These are phyloP conservation scores for Saccharomyces hybrid DNA, from an alignment of 1,139 yeast species.

Conservation along the genomic window DNA sequence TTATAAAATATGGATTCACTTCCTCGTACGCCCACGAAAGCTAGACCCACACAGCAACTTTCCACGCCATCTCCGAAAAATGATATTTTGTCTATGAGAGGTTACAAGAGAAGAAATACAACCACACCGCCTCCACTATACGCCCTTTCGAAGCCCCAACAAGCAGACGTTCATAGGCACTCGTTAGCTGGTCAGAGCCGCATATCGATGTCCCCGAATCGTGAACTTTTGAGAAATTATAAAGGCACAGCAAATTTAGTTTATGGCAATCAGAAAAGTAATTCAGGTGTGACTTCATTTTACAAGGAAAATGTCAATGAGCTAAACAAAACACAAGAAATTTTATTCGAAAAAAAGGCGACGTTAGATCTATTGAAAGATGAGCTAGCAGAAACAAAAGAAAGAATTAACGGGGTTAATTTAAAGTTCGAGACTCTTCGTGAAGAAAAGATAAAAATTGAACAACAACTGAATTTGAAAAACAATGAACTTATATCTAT, in stretches of 20 bases:
- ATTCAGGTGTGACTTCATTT: slow-evolving; percentile 17
- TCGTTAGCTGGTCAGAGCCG: slow-evolving; percentile 1
- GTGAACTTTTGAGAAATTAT: neutral
- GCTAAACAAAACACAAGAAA: slow-evolving; percentile 25
- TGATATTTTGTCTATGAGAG: slow-evolving; percentile 3
- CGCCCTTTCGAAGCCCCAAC: slow-evolving; percentile 3
- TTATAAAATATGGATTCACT: slow-evolving; percentile 1
- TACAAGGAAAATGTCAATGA: slow-evolving; percentile 29
- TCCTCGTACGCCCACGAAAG: slow-evolving; percentile 3
- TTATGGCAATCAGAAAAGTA: neutral
- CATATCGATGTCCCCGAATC: neutral
- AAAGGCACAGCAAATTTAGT: neutral
- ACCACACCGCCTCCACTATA: slow-evolving; percentile 5
- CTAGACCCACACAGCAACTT: neutral
- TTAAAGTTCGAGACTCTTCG: slow-evolving; percentile 22
- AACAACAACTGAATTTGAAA: slow-evolving; percentile 32
- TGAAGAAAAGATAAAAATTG: slow-evolving; percentile 34
- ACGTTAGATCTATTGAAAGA: slow-evolving; percentile 25
- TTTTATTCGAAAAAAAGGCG: slow-evolving; percentile 23
- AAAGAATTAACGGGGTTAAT: slow-evolving; percentile 21
- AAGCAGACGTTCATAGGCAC: slow-evolving; percentile 1
- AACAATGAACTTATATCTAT: slow-evolving; percentile 38
- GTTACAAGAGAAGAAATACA: slow-evolving; percentile 9
- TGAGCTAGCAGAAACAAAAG: slow-evolving; percentile 19
- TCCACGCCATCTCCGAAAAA: slow-evolving; percentile 6